Evolutionary conservation across 2,329 filamentous ascomycete species (phyloP).

Genomic region (Remersonia thermophila): DNA sequence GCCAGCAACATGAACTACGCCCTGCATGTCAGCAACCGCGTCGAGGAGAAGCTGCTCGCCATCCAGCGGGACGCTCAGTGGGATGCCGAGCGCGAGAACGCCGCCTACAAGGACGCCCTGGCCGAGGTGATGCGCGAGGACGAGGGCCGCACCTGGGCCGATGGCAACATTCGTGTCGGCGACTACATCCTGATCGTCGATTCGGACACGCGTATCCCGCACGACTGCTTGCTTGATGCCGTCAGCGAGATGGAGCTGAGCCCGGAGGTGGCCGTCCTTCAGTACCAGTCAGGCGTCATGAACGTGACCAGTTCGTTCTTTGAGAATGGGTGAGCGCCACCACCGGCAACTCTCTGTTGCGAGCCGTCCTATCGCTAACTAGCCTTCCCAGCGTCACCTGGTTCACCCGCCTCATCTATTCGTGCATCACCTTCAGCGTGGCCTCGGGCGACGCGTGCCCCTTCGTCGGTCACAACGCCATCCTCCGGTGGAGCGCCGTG

Average conservation of each 20-base stretch:
- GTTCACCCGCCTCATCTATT: conserved; percentile 65
- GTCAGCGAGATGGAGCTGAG: conserved; percentile 74
- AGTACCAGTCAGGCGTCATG: conserved; percentile 69
- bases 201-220: conserved; percentile 66
- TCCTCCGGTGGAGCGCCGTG: conserved; percentile 63
- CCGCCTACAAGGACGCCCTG: conserved; percentile 33
- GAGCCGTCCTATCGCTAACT: no score
- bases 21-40: conserved; percentile 53
- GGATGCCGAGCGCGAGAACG: conserved; percentile 29
- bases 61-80: conserved; percentile 38
- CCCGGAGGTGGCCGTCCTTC: conserved; percentile 66
- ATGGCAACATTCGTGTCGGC: conserved; percentile 74
- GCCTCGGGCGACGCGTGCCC: conserved; percentile 65
- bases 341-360: no score
- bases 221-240: conserved; percentile 65
- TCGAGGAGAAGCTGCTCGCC: conserved; percentile 54
- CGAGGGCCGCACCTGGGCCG: conserved; percentile 62
- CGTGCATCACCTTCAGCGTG: conserved; percentile 64
- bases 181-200: conserved; percentile 73
- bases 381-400: conserved; percentile 41
- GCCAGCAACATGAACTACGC: conserved; percentile 64
- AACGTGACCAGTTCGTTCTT: conserved; percentile 64
- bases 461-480: conserved; percentile 70
- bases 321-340: conserved; percentile 34
- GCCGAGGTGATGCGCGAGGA: conserved; percentile 48